phyloP scores from a whole-genome alignment of 768 basidiomycete species.

The Mycena maculata region DNA sequence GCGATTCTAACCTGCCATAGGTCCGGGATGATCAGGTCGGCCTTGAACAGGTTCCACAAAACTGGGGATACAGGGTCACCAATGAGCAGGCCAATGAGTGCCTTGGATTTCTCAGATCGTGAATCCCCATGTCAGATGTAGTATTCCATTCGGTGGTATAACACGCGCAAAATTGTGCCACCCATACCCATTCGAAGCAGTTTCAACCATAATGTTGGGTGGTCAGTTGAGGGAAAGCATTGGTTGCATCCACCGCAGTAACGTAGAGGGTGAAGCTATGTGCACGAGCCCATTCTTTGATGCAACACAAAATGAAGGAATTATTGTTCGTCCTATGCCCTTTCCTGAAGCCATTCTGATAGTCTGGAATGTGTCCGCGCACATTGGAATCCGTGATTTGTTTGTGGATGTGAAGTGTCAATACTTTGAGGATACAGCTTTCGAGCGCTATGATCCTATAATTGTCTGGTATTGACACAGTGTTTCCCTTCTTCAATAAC shows the following conservation, averaged over 20 bases:
- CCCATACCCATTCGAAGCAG: slow-evolving; percentile 28
- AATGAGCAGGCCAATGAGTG: slow-evolving; percentile 39
- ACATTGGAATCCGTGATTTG: slow-evolving; percentile 33
- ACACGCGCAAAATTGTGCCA: slow-evolving; percentile 29
- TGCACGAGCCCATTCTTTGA: slow-evolving; percentile 30
- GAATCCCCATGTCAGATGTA: slow-evolving; percentile 28
- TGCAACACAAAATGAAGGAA: slow-evolving; percentile 33
- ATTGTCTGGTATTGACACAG: slow-evolving; percentile 24
- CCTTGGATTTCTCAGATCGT: slow-evolving; percentile 30
- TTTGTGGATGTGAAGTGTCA: slow-evolving; percentile 35
- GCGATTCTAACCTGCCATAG: background rate
- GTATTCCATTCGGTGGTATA: slow-evolving; percentile 33
- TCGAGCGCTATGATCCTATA: slow-evolving; percentile 37
- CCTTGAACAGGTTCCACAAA: slow-evolving; percentile 41
- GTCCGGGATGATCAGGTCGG: slow-evolving; percentile 33
- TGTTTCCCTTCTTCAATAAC: slow-evolving; percentile 31
- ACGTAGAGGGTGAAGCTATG: slow-evolving; percentile 29
- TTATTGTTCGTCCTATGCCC: slow-evolving; percentile 9
- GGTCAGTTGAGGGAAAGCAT: slow-evolving; percentile 44
- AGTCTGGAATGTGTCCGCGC: slow-evolving; percentile 35
- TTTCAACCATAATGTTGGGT: slow-evolving; percentile 39
- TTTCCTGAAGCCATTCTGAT: slow-evolving; percentile 46
- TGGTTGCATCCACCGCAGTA: slow-evolving; percentile 36
- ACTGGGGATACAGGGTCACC: slow-evolving; percentile 42
- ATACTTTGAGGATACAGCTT: slow-evolving; percentile 36